Conservation (phyloP, 2,329 filamentous ascomycete species). For the Cordyceps tenuipes region DNA sequence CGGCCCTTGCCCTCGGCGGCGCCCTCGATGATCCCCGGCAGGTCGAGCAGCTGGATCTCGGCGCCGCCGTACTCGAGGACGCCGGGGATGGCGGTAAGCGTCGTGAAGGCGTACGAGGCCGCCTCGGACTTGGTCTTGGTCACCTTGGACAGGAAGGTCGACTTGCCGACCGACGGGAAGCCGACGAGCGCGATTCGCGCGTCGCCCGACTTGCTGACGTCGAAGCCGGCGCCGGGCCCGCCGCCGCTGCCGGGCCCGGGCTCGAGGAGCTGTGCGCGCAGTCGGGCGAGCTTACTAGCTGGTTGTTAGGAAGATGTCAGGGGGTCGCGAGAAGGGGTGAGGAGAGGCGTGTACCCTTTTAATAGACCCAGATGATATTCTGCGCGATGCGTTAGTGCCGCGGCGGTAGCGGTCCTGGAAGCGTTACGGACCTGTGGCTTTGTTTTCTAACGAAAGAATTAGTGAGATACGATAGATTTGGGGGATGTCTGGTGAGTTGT, state of each 20-base stretch:
- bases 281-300: conserved; percentile 81
- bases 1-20: conserved; percentile 92
- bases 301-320: neutral
- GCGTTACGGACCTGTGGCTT: conserved; percentile 75
- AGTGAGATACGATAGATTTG: neutral
- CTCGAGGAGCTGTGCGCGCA: conserved; percentile 89
- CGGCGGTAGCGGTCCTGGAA: neutral
- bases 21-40: conserved; percentile 97
- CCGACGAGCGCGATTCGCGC: conserved; percentile 94
- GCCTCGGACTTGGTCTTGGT: conserved; percentile 97
- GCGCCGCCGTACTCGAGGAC: conserved; percentile 96
- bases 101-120: conserved; percentile 95
- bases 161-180: conserved; percentile 98
- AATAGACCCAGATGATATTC: conserved; percentile 97
- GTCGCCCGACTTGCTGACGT: conserved; percentile 93
- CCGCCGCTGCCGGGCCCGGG: conserved; percentile 71
- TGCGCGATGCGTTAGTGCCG: conserved; percentile 29
- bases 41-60: conserved; percentile 94
- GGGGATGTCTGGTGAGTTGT: neutral
- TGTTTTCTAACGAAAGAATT: conserved; percentile 63
- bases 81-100: conserved; percentile 91
- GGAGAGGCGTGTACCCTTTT: conserved; percentile 61
- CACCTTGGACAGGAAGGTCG: conserved; percentile 96
- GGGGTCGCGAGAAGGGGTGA: neutral
- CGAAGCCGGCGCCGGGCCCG: conserved; percentile 76